These are phyloP conservation scores for Talaromyces thailandensis DNA, from an alignment of 495 filamentous ascomycete genomes.

Conservation along the genomic window DNA sequence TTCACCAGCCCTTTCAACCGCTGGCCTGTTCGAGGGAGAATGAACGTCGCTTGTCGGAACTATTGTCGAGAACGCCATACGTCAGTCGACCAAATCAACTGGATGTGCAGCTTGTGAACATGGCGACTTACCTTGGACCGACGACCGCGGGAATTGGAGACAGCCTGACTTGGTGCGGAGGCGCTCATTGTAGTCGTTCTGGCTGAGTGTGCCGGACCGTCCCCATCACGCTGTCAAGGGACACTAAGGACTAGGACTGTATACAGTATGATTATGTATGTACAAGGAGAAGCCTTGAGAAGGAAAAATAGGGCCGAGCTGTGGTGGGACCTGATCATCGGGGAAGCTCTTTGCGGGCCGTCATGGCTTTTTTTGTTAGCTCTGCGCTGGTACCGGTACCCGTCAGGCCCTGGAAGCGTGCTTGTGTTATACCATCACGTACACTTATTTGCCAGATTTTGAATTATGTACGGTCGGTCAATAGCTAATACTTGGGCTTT, in stretches of 20 bases:
- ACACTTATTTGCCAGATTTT: background rate
- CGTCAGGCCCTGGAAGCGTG: too few species aligned
- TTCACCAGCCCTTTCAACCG: slow-evolving; percentile 43
- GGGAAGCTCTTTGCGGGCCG: background rate
- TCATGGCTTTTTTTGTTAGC: background rate
- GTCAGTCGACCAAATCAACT: background rate
- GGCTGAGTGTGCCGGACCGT: background rate
- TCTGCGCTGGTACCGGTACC: background rate
- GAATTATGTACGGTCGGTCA: background rate
- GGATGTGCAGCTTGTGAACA: background rate
- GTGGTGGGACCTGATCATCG: background rate
- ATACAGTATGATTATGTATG: too few species aligned
- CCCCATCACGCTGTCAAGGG: background rate
- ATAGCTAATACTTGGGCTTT: background rate
- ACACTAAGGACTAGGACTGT: background rate
- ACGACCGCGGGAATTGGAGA: slow-evolving; percentile 19
- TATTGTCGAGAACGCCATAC: slow-evolving; percentile 7
- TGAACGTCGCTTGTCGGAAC: slow-evolving; percentile 46
- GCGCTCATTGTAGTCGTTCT: background rate
- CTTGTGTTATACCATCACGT: background rate
- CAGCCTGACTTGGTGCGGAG: background rate
- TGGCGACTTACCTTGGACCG: slow-evolving; percentile 25
- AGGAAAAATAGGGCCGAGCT: background rate
- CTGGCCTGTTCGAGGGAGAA: slow-evolving; percentile 44
- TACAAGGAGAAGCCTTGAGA: background rate